phyloP scores from a whole-genome alignment of 1,284 basidiomycete genomes.

The Rugosomyces carneus region DNA sequence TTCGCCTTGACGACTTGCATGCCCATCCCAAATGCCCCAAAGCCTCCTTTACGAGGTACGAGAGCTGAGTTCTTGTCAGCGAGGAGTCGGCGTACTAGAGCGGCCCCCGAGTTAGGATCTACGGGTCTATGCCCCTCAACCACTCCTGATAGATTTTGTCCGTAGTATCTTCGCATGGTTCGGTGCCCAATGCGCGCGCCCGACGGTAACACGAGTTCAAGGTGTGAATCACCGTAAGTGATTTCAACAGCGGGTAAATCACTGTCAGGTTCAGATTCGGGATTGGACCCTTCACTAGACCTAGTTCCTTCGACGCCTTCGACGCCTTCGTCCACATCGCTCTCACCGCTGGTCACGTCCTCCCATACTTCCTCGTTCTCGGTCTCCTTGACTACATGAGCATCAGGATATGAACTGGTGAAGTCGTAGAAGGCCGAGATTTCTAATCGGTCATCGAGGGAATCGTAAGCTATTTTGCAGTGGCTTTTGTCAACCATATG shows the following conservation, averaged over 20 bases:
- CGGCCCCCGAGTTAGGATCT: constrained; percentile 66
- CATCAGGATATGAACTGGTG: constrained; percentile 69
- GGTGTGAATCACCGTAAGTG: constrained; percentile 69
- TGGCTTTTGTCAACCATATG: constrained; percentile 95
- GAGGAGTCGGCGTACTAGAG: constrained; percentile 67
- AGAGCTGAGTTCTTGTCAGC: constrained; percentile 78
- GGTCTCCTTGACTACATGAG: constrained; percentile 26
- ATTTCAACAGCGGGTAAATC: constrained; percentile 49
- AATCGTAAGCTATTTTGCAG: constrained; percentile 93
- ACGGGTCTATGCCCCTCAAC: constrained; percentile 35
- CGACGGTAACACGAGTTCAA: constrained; percentile 93
- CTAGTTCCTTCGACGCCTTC: no score
- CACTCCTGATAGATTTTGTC: constrained; percentile 63
- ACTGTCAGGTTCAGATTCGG: constrained; percentile 36
- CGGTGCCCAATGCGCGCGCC: constrained; percentile 92
- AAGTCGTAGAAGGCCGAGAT: constrained; percentile 96
- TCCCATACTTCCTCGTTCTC: constrained; percentile 52
- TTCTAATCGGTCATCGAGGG: constrained; percentile 77
- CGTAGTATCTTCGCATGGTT: constrained; percentile 82
- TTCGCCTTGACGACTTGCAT: constrained; percentile 84
- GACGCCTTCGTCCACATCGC: constrained; percentile 49
- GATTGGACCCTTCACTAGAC: constrained; percentile 27
- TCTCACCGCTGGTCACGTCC: constrained; percentile 45
- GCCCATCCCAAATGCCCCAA: constrained; percentile 78
- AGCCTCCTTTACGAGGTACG: constrained; percentile 81